Evolutionary conservation across 2,329 filamentous ascomycete species (phyloP).

Genomic region (Fusarium citri): DNA sequence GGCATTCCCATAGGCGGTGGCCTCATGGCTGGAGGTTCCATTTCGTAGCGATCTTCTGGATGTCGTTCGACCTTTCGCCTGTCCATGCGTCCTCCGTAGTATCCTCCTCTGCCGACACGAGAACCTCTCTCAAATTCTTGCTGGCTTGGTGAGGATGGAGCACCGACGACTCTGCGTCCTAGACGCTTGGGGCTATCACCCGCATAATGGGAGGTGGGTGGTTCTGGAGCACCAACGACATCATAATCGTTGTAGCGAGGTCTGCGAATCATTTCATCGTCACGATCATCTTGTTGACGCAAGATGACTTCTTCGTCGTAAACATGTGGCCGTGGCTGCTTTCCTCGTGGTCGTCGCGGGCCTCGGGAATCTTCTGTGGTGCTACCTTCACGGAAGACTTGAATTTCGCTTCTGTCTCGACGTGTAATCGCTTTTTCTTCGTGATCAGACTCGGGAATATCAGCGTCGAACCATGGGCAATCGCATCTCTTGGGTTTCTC

Average conservation of each 20-base stretch:
- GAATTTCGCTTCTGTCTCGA: constrained; percentile 39
- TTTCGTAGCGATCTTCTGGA: constrained; percentile 55
- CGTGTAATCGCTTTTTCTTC: constrained; percentile 64
- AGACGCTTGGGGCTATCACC: constrained; percentile 67
- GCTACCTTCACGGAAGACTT: constrained; percentile 40
- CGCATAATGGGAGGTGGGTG: constrained; percentile 66
- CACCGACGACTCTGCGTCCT: constrained; percentile 41
- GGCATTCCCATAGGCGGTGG: constrained; percentile 52
- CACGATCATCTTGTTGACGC: constrained; percentile 60
- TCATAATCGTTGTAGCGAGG: constrained; percentile 53
- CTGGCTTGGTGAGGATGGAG: constrained; percentile 40
- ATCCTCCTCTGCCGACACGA: constrained; percentile 51
- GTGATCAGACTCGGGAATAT: constrained; percentile 64
- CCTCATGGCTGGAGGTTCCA: constrained; percentile 40
- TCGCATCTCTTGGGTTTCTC: constrained; percentile 84
- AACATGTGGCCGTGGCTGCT: constrained; percentile 42
- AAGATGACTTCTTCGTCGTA: constrained; percentile 62
- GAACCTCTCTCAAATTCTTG: constrained; percentile 42
- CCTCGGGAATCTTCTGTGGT: constrained; percentile 49
- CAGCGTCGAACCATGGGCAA: constrained; percentile 82
- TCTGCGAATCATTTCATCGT: constrained; percentile 52
- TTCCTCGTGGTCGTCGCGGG: constrained; percentile 34
- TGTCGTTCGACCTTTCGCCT: constrained; percentile 64
- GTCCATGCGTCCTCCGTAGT: constrained; percentile 61
- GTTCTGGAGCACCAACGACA: constrained; percentile 49